These are phyloP conservation scores for Penicillium sp. DNA, from an alignment of 2,329 filamentous ascomycete genomes.

Conservation along the genomic window DNA sequence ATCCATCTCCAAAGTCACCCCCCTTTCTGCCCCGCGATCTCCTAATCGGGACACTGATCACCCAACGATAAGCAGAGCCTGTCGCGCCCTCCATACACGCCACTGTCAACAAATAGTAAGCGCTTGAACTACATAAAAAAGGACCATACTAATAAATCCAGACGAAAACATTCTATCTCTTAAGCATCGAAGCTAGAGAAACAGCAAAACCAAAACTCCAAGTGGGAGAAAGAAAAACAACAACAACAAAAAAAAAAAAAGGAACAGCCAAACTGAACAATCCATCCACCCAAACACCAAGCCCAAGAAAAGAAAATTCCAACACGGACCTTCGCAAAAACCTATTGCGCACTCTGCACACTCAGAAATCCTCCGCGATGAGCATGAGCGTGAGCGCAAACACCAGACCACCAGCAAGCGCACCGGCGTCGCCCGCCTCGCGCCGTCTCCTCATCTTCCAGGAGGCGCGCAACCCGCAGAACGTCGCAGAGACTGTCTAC, in stretches of 20 bases:
- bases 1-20: not conserved
- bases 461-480: slow-evolving; percentile 34
- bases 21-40: slow-evolving; percentile 11
- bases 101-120: slow-evolving; percentile 2
- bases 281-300: not conserved
- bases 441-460: slow-evolving; percentile 39
- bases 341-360: not conserved
- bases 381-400: slow-evolving; percentile 8
- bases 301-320: not conserved
- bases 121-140: not conserved
- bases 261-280: slow-evolving; percentile 4
- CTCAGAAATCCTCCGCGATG: slow-evolving; percentile 1
- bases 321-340: slow-evolving; percentile 3
- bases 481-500: slow-evolving; percentile 29
- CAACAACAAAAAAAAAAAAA: slow-evolving; percentile 1
- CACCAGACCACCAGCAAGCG: slow-evolving; percentile 7
- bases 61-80: slow-evolving; percentile 7
- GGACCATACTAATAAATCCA: not conserved
- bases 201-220: not conserved
- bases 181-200: not conserved
- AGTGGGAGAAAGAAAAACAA: not conserved
- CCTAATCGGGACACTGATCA: slow-evolving; percentile 6
- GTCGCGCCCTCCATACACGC: slow-evolving; percentile 1
- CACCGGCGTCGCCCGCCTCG: not conserved
- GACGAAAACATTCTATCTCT: not conserved